A percentile compares a stretch with the other conserved stretches of the same genome.
Evolutionary conservation across 345 rosid species (phyloP).

Genomic region (Gossypium sturtianum): DNA sequence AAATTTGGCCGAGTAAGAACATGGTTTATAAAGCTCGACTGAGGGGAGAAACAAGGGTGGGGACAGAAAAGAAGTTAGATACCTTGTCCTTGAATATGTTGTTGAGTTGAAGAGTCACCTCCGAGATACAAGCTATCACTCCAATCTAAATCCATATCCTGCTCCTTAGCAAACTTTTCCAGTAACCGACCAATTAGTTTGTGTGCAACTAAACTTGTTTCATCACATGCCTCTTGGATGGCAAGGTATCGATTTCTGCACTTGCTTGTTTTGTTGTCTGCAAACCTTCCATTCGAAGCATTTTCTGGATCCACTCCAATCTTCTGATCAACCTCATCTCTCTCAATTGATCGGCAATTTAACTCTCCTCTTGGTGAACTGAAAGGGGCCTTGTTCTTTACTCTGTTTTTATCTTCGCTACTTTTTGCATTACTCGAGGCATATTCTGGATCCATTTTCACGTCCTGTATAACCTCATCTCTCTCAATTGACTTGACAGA

Average conservation of each 20-base stretch:
- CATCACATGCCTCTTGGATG: constrained; percentile 74
- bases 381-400: background rate
- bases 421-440: background rate
- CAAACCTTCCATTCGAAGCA: constrained; percentile 19
- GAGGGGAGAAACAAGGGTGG: background rate
- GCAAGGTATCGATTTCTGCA: constrained; percentile 47
- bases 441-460: constrained; percentile 6
- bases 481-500: constrained; percentile 24
- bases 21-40: background rate
- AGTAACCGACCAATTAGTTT: constrained; percentile 53
- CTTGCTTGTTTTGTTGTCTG: constrained; percentile 20
- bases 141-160: constrained; percentile 33
- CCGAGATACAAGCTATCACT: constrained; percentile 42
- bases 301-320: constrained; percentile 20
- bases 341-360: constrained; percentile 13
- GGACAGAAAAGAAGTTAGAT: background rate
- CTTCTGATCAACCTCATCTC: constrained; percentile 25
- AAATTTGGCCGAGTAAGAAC: background rate
- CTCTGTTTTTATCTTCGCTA: background rate
- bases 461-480: background rate
- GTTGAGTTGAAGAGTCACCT: constrained; percentile 30
- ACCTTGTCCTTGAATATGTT: constrained; percentile 50
- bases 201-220: constrained; percentile 61
- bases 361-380: constrained; percentile 14
- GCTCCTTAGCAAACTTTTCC: constrained; percentile 40